A percentile compares a stretch with the other conserved stretches of the same genome.
Evolutionary conservation across 148 eudicot genomes (phyloP).

Genomic region (Amaranthus hypochondriacus): DNA sequence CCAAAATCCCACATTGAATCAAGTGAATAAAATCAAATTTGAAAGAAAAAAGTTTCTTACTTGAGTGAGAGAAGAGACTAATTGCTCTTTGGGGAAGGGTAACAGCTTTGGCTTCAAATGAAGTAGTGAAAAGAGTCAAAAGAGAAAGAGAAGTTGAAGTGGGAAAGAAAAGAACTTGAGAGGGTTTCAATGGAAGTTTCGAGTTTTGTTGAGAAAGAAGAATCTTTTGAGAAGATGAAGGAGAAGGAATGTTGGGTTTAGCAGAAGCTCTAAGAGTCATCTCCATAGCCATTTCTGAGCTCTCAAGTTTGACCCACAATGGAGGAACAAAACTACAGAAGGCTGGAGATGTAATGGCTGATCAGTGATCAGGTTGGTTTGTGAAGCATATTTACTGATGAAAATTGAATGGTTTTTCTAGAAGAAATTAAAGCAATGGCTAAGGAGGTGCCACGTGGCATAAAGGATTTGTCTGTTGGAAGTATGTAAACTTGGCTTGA

Average conservation of each 20-base stretch:
- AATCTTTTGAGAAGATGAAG: constrained; percentile 37
- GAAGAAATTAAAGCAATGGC: constrained; percentile 6
- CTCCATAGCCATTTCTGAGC: constrained; percentile 28
- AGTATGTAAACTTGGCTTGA: no score
- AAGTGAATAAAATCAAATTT: background rate
- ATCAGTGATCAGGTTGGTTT: constrained; percentile 4
- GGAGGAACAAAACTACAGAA: background rate
- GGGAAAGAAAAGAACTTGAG: constrained; percentile 32
- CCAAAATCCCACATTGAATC: background rate
- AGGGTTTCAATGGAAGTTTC: constrained; percentile 29
- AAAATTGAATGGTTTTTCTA: constrained; percentile 20
- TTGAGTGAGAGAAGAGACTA: constrained; percentile 83
- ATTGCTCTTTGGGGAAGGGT: constrained; percentile 69
- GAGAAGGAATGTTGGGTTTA: constrained; percentile 35
- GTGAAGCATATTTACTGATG: constrained; percentile 10
- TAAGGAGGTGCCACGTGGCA: constrained; percentile 4
- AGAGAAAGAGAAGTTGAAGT: constrained; percentile 57
- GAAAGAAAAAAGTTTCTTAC: constrained; percentile 23
- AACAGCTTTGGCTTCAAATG: constrained; percentile 57
- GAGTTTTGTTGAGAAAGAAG: constrained; percentile 25
- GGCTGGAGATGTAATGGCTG: background rate
- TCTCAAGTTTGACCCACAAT: background rate
- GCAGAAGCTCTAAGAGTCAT: constrained; percentile 61
- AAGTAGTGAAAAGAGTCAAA: constrained; percentile 46
- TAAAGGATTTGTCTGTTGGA: constrained; percentile 4